Conservation (phyloP, 176 grass and related monocot genomes). For the Chrysopogon serrulatus region DNA sequence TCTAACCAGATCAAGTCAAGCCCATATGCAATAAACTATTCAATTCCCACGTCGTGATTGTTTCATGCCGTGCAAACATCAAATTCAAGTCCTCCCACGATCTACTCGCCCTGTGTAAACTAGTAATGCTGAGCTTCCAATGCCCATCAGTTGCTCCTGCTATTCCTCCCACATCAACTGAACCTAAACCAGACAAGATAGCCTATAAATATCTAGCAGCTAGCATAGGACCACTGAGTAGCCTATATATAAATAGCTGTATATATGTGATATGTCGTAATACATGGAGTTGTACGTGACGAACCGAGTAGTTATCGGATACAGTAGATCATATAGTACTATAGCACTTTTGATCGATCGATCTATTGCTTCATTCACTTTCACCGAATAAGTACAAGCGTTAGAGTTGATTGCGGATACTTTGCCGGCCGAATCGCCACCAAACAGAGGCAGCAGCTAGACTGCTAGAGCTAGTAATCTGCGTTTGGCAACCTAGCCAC, state of each 20-base stretch:
- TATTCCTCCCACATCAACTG: not conserved
- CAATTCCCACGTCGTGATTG: conserved; percentile 18
- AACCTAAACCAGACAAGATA: not conserved
- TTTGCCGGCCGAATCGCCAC: conserved; percentile 2
- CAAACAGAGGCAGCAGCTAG: not conserved
- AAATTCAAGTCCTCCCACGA: conserved; percentile 18
- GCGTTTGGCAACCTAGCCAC: conserved; percentile 2
- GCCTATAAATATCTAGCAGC: too few species aligned
- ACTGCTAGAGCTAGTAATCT: not conserved
- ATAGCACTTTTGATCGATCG: too few species aligned
- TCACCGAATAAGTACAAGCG: not conserved
- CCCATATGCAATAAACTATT: conserved; percentile 33
- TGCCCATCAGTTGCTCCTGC: not conserved
- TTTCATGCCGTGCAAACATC: conserved; percentile 54
- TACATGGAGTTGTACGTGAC: not conserved
- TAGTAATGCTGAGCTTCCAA: not conserved
- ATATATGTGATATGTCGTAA: too few species aligned
- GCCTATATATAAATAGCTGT: too few species aligned
- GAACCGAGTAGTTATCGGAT: too few species aligned
- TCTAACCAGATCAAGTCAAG: conserved; percentile 31
- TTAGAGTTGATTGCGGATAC: conserved; percentile 29
- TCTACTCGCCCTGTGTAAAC: not conserved
- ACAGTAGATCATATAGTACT: not conserved
- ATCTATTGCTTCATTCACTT: not conserved
- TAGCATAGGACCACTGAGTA: too few species aligned